Evolutionary conservation across 2,329 filamentous ascomycete species (phyloP), one percentile per base, ranked within the genome.

Genomic region (Penicillium janthinellum): DNA sequence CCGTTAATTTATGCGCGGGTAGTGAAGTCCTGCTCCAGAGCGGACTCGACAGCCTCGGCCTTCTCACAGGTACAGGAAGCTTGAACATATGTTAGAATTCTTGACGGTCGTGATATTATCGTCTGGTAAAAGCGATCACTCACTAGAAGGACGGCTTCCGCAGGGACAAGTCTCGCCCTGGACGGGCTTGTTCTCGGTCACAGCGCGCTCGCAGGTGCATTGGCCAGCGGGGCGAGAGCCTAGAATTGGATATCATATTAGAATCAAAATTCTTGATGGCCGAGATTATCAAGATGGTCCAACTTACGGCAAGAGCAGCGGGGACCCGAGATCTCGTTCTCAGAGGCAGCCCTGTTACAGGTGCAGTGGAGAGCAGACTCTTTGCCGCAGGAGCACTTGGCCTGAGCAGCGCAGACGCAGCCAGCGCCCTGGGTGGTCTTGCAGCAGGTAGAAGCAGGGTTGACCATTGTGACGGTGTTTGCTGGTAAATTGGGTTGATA

Each of bases 331-430:
- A 91, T 75, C 42, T 79, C 79, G 83, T 97, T 97, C 83, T 97
- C 93, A 15, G 82, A 78, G 4, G 83, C 65, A 4, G 92, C 85
- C 77, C 91, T 93, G 70, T 86, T 86, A 81, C 94, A 97, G 63
- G 83, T 90, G 86, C 94, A 98, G 75, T 93, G 84, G 51, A 96
- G 86, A 52, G 94, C 94, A 4, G 88, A 86, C 75, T 95, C 85
- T 82, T 96, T 88, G 73, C 94, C 94, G 76, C 94, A 98, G 15
- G 91, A 96, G 86, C 92, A 96, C 62, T 78, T 86, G 63, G 85
- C 84, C 68, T 86, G 83, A 56, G 81, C 77, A 41, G 83, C 83
- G 69, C 84, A 86, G 67, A 83, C 82, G 69, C 86, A 88, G 70
- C 79, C 76, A 68, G 79, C 80, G 64, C 80, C 70, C 22, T 67